Evolutionary conservation across 352 stramenopile species (phyloP).

Genomic region (Peronospora destructor): DNA sequence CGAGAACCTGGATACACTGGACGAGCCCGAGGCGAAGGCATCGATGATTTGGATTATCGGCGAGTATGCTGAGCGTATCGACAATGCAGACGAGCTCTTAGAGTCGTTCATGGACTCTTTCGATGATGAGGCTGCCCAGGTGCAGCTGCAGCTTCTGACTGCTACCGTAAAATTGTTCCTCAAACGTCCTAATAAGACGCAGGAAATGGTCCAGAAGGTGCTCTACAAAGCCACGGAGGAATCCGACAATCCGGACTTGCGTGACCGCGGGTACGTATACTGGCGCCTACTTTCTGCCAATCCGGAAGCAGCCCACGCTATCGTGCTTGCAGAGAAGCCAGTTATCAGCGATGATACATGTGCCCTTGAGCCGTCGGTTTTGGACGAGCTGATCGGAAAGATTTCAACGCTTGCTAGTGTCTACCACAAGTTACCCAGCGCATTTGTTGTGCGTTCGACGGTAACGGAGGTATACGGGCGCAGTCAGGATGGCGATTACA

Average conservation of each 20-base stretch:
- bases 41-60: conserved; percentile 99
- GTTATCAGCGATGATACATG: conserved; percentile 99
- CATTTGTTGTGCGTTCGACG: conserved; percentile 80
- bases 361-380: conserved; percentile 88
- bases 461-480: conserved; percentile 68
- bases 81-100: conserved; percentile 98
- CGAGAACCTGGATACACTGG: conserved; percentile 98
- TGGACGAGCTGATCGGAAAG: conserved; percentile 95
- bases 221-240: conserved; percentile 97
- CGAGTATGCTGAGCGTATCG: conserved; percentile 98
- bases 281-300: conserved; percentile 98
- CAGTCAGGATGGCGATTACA: conserved; percentile 58
- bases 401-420: conserved; percentile 97
- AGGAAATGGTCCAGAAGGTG: conserved; percentile 97
- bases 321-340: conserved; percentile 97
- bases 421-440: conserved; percentile 94
- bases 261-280: conserved; percentile 99
- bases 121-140: conserved; percentile 93
- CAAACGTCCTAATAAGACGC: conserved; percentile 90
- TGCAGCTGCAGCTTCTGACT: conserved; percentile 97
- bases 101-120: conserved; percentile 99
- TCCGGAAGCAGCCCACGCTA: conserved; percentile 95
- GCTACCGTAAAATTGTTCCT: conserved; percentile 99
- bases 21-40: conserved; percentile 98
- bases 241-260: conserved; percentile 97